phyloP scores from a whole-genome alignment of 768 basidiomycete genomes.

The Phylloporus sp. region DNA sequence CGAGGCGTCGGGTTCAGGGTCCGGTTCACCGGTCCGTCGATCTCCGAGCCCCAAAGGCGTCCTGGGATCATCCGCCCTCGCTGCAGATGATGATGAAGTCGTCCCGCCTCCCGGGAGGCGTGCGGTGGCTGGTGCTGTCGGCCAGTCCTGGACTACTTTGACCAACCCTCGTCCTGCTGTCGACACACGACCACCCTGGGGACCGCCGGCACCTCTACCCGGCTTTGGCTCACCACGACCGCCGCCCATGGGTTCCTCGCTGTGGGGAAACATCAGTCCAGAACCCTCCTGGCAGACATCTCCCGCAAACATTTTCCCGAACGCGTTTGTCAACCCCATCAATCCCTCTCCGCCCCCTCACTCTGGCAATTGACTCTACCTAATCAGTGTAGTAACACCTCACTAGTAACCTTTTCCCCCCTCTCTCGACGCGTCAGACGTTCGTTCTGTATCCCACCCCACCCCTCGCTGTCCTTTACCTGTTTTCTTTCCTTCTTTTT shows the following conservation, averaged over 20 bases:
- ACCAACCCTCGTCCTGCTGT: constrained; percentile 42
- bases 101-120: constrained; percentile 48
- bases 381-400: constrained; percentile 22
- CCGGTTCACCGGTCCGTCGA: constrained; percentile 51
- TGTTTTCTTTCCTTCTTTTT: no score
- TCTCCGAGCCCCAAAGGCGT: constrained; percentile 59
- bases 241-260: constrained; percentile 30
- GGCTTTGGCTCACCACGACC: constrained; percentile 34
- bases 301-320: constrained; percentile 41
- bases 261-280: constrained; percentile 41
- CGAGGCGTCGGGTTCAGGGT: constrained; percentile 47
- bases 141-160: constrained; percentile 46
- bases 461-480: neutral
- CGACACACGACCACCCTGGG: constrained; percentile 45
- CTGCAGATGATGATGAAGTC: constrained; percentile 78
- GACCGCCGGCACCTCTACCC: constrained; percentile 32
- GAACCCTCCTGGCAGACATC: constrained; percentile 52
- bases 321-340: constrained; percentile 42
- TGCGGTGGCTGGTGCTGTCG: constrained; percentile 35
- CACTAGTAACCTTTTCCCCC: constrained; percentile 9
- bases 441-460: constrained; percentile 4
- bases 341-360: constrained; percentile 48
- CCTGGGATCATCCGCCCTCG: constrained; percentile 72
- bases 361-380: constrained; percentile 27
- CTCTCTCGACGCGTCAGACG: constrained; percentile 1